Base-by-base conservation (phyloP, 2,329 filamentous ascomycete genomes). In the Periconia sp. region DNA sequence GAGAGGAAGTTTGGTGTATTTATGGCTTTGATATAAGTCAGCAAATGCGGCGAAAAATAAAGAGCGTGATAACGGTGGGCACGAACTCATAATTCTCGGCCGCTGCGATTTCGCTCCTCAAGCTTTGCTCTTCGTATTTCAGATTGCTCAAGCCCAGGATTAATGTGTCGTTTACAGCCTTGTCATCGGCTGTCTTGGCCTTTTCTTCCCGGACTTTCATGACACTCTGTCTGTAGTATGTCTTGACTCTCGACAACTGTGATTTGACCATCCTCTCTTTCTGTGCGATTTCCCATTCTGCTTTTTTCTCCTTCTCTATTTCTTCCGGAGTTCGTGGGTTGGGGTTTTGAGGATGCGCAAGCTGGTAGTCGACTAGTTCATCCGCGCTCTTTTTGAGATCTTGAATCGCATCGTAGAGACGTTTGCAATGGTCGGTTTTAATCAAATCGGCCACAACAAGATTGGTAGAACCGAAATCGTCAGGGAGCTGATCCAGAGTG, bases 91-190 rank as follows among this genome's bases (percentile, higher is more conserved):
- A 97, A 48, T 87, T 89, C 70, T 96, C 90, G 73, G 94, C 97
- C 9, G 90, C 91, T 0, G 85, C 80, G 56, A 99, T 97, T 76
- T 99, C 94, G 46, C 90, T 90, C 59, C 90, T 86, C 50, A 99
- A 78, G 74, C 97, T 92, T 50, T 91, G 82, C 77, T 97, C 92
- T 74, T 99, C 93, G 70, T 99, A 99, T 73, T 94, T 95, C 8
- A 99, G 79, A 69, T 99, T 99, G 75, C 97, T 93, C 51, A 99
- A 81, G 69, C 96, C 90, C 37, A 99, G 81, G 71, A 97, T 92
- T 56, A 99, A 81, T 47, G 88, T 85, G 71, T 99, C 94, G 59
- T 97, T 91, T 75, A 96, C 91, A 65, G 93, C 90, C 46, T 92
- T 86, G 46, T 89, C 90, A 73, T 96, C 91, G 30, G 91, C 89